Base-by-base conservation (phyloP, 345 rosid genomes). In the Clarkia xantiana region DNA sequence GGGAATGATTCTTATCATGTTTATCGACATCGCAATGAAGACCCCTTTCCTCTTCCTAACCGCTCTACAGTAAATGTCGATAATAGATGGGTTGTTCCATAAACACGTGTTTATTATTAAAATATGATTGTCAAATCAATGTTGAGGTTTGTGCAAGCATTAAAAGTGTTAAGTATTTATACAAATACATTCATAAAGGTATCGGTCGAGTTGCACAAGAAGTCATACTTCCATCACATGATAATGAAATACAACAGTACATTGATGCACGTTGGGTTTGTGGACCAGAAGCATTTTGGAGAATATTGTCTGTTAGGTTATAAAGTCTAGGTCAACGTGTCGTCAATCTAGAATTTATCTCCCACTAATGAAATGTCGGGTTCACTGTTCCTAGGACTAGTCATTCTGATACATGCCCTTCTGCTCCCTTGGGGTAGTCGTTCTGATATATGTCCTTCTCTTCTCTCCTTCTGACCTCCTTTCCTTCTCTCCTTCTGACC, bases 1-100 rank as follows among this genome's bases (percentile, higher is more conserved):
- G 49, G 51, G 1, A 47, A 47, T 47, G 51, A 47, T 11, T 17
- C 51, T 1, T 47, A 47, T 14, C 34, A n/a, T 2, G 12, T 47
- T 5, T 47, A 47, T 18, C 1, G n/a, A 8, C n/a, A 6, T 9
- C 1, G 51, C 1, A 11, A 47, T 18, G 11, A 6, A 4, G 51
- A 29, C 1, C 20, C 13, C 2, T 11, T 8, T 1, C 34, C 1
- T 6, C 34, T 47, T 4, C 2, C 2, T 2, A 47, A 17, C 20
- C 3, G 3, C 13, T 29, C 51, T 1, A 47, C 9, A 16, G 25
- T 47, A 1, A 4, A 3, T 7, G 51, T 47, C 13, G 29, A 47
- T 11, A 47, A 47, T 18, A 47, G 51, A 16, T 47, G 34, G 51
- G 34, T 47, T 10, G 18, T 47, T 47, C 51, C 51, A 6, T 47